Evolutionary conservation across 1,284 basidiomycete genomes (phyloP), one percentile per base, ranked within the genome.

Genomic region (Leucoagaricus sp.): DNA sequence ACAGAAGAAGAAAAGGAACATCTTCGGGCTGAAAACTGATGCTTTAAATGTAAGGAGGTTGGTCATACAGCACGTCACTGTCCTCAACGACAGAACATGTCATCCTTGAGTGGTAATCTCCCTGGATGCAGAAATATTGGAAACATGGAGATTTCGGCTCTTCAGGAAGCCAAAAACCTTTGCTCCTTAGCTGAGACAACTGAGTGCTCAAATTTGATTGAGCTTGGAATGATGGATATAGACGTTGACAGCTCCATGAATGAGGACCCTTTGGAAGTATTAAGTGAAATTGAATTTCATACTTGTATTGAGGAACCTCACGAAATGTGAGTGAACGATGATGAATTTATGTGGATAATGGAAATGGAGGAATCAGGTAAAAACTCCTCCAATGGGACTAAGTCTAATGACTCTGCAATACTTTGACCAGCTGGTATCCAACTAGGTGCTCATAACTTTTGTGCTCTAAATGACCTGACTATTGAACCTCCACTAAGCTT

Each of bases 41-140:
- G 65, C 38, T 65, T 63, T 44, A 48, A 40, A 6, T 66, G 65
- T 41, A 41, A 50, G 8, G 58, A 60, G 26, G 17, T 47, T 0
- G 62, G 62, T 0, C 64, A 66, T 33, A 26, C 60, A 25, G 21
- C 53, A 0, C 31, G 60, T 1, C 44, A 36, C n/a, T 55, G 33
- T 28, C 53, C 33, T n/a, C 26, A 49, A 23, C 2, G 46, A 2
- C 31, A 26, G 25, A 8, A 19, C 15, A 36, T 55, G 17, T 4
- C 53, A 6, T n/a, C n/a, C n/a, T n/a, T n/a, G n/a, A n/a, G n/a
- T n/a, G n/a, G n/a, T n/a, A n/a, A n/a, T n/a, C n/a, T n/a, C n/a
- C n/a, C n/a, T n/a, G n/a, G n/a, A n/a, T n/a, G n/a, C n/a, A n/a
- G n/a, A n/a, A n/a, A n/a, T n/a, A n/a, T n/a, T n/a, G n/a, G n/a